Evolutionary conservation across 2,329 filamentous ascomycete genomes (phyloP).

Genomic region (Aureobasidium zeae): DNA sequence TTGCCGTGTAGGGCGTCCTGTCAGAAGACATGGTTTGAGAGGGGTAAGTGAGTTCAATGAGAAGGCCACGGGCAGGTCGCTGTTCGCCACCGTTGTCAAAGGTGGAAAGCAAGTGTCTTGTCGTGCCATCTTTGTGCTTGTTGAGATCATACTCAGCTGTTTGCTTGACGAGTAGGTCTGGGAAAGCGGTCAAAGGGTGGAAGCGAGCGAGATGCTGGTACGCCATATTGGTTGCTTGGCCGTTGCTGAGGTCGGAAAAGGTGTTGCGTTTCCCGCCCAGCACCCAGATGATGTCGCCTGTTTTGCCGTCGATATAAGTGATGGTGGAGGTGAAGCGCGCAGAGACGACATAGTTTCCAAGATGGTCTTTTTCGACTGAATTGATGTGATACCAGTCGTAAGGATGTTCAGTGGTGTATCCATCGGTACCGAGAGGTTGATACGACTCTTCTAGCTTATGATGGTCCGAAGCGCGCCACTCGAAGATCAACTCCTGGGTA

Average conservation of each 20-base stretch:
- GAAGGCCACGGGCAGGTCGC: slow-evolving; percentile 4
- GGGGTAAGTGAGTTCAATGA: slow-evolving; percentile 13
- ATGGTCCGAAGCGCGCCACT: slow-evolving; percentile 38
- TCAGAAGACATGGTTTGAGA: background rate
- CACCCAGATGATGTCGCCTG: slow-evolving; percentile 43
- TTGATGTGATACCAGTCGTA: slow-evolving; percentile 46
- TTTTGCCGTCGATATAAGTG: slow-evolving; percentile 37
- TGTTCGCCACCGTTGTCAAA: slow-evolving; percentile 40
- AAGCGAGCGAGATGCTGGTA: slow-evolving; percentile 26
- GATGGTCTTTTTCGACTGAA: slow-evolving; percentile 41
- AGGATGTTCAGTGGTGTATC: background rate
- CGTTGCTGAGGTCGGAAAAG: slow-evolving; percentile 20
- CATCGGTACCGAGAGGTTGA: background rate
- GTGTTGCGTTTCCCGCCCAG: slow-evolving; percentile 27
- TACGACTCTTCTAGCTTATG: slow-evolving; percentile 22
- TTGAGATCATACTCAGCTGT: slow-evolving; percentile 8
- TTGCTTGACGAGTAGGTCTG: slow-evolving; percentile 22
- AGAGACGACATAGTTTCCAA: slow-evolving; percentile 46
- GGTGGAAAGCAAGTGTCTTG: slow-evolving; percentile 38
- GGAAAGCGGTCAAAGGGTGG: slow-evolving; percentile 36
- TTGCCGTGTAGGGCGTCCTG: slow-evolving; percentile 21
- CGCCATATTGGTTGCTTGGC: slow-evolving; percentile 19
- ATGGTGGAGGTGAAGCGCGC: slow-evolving; percentile 41
- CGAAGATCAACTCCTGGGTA: slow-evolving; percentile 33
- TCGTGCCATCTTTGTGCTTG: slow-evolving; percentile 23